Evolutionary conservation across 768 basidiomycete species (phyloP).

Genomic region (Pisolithus tinctorius): DNA sequence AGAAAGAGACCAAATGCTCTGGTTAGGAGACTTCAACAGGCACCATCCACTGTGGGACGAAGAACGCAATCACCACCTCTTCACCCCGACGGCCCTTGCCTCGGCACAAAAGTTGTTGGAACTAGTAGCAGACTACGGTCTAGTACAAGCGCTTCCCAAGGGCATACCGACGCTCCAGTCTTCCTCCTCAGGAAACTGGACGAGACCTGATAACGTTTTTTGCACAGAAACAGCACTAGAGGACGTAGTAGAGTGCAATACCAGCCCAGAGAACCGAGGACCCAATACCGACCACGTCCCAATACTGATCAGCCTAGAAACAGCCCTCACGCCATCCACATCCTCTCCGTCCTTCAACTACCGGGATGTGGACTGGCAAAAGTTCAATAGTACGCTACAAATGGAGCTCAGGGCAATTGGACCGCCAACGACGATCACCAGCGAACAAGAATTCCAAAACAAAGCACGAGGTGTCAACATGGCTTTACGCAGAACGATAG

Average conservation of each 20-base stretch:
- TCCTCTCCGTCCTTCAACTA: too few species aligned
- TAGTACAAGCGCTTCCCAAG: conserved; percentile 31
- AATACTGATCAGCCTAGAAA: too few species aligned
- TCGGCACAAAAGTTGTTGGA: conserved; percentile 21
- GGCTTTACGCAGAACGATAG: conserved; percentile 12
- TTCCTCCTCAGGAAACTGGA: conserved; percentile 23
- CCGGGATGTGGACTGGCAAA: too few species aligned
- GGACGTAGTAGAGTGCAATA: too few species aligned
- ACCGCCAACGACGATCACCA: not conserved
- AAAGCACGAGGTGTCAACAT: too few species aligned
- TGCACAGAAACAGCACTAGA: not conserved
- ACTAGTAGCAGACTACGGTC: conserved; percentile 14
- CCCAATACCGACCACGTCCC: too few species aligned
- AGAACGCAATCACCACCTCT: conserved; percentile 13
- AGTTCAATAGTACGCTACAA: too few species aligned
- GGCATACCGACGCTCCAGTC: conserved; percentile 30
- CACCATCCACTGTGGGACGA: conserved; percentile 29
- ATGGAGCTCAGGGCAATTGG: not conserved
- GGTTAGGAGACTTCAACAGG: conserved; percentile 26
- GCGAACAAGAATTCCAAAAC: conserved; percentile 12
- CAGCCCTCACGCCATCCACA: too few species aligned
- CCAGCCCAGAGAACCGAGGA: too few species aligned
- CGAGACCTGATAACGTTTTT: conserved; percentile 5
- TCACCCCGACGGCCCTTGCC: conserved; percentile 9
- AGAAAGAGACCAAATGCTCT: conserved; percentile 9